Base-by-base conservation (phyloP, 2,329 filamentous ascomycete species). In the Nigrospora sphaerica region DNA sequence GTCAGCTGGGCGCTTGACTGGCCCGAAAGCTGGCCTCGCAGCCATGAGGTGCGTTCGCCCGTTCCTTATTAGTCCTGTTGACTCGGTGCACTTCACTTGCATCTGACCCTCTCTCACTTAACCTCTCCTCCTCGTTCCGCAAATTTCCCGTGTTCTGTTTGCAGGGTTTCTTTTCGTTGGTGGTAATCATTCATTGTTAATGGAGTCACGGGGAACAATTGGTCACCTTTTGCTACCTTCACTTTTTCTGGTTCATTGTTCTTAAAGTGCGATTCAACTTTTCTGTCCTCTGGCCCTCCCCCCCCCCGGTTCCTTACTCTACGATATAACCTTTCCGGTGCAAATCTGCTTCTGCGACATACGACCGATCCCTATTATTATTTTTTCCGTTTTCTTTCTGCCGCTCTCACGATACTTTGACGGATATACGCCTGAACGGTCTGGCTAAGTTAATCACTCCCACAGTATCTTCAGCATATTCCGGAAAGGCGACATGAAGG, bases 71-170 rank as follows among this genome's bases (percentile, higher is more conserved):
- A n/a, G 17, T 38, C 34, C 9, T 16, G 28, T 37, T 34, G n/a
- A 39, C 34, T 39, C 42, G 16, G 35, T 38, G 35, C 17, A 19
- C 32, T 33, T 33, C 40, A n/a, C 46, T 47, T 37, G 32, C 44
- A 33, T 39, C 39, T 38, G 45, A 43, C 36, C 41, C 41, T 39
- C 49, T 45, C 44, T 28, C n/a, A n/a, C 42, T 41, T 32, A 32
- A 18, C 12, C 18, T 36, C 19, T 33, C 32, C 28, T 46, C 32
- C 16, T 32, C 63, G n/a, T 68, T 63, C 43, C 62, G 64, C 14
- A 71, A 18, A 28, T 39, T 23, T 19, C 40, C 40, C 32, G 18
- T 42, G 34, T 33, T 42, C 40, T 39, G 28, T 32, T 43, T 48
- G 40, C 40, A 46, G n/a, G n/a, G 39, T 36, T 36, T 32, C 18